Conservation (phyloP, 2,329 filamentous ascomycete genomes). For the Arachnopeziza araneosa region DNA sequence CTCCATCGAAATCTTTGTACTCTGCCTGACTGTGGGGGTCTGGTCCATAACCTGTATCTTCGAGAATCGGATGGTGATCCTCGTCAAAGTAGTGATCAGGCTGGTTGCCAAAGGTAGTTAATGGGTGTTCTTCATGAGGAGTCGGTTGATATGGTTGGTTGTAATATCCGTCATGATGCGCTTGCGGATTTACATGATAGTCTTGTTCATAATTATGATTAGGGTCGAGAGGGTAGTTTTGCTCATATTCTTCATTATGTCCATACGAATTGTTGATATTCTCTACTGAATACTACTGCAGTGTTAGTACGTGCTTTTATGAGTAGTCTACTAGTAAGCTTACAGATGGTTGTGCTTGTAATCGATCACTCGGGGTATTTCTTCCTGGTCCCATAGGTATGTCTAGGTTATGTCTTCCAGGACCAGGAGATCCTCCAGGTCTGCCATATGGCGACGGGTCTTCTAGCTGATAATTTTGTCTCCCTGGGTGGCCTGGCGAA, state of each 20-base stretch:
- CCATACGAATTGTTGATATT: conserved; percentile 60
- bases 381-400: conserved; percentile 60
- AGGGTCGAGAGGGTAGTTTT: conserved; percentile 41
- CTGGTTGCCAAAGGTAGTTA: conserved; percentile 18
- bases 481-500: conserved; percentile 69
- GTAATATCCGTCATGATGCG: conserved; percentile 83
- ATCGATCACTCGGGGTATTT: conserved; percentile 63
- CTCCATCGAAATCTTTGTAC: conserved; percentile 40
- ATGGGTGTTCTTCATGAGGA: conserved; percentile 27
- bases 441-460: conserved; percentile 41
- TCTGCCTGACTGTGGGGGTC: conserved; percentile 46
- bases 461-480: conserved; percentile 75
- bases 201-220: conserved; percentile 51
- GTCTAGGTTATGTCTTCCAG: conserved; percentile 49
- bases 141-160: conserved; percentile 72
- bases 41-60: conserved; percentile 48
- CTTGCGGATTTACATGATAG: conserved; percentile 74
- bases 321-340: conserved; percentile 33
- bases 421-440: conserved; percentile 16
- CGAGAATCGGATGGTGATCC: conserved; percentile 72
- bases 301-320: conserved; percentile 10
- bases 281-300: conserved; percentile 60
- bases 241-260: conserved; percentile 56
- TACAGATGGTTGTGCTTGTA: conserved; percentile 81
- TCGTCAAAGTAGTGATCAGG: conserved; percentile 42